phyloP scores from a whole-genome alignment of 202 grass and related monocot genomes.

The Elaeis oleifera region DNA sequence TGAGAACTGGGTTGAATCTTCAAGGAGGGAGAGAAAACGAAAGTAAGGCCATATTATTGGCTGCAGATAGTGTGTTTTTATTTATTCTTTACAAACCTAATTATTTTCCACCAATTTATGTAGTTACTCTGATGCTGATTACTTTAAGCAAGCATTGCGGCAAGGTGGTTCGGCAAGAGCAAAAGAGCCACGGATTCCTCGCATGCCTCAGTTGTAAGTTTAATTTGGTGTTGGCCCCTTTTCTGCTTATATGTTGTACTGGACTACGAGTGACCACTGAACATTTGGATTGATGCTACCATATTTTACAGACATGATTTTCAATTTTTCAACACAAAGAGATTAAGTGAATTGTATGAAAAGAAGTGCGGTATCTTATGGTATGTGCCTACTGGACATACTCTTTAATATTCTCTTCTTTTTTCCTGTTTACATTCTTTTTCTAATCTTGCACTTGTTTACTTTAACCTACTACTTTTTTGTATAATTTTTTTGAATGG shows the following conservation, averaged over 20 bases:
- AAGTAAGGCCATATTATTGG: slow-evolving; percentile 43
- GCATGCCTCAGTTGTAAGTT: slow-evolving; percentile 90
- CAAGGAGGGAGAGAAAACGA: slow-evolving; percentile 87
- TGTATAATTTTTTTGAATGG: too few relatives aligned
- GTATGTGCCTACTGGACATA: slow-evolving; percentile 23
- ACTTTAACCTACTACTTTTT: too few relatives aligned
- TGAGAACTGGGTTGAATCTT: slow-evolving; percentile 89
- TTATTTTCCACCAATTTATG: slow-evolving; percentile 10
- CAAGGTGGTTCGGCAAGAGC: slow-evolving; percentile 84
- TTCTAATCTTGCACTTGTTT: too few relatives aligned
- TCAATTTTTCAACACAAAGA: slow-evolving; percentile 95
- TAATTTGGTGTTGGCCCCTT: slow-evolving; percentile 2
- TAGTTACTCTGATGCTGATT: slow-evolving; percentile 95
- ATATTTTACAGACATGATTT: slow-evolving; percentile 77
- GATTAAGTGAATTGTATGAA: slow-evolving; percentile 89
- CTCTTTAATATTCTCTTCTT: slow-evolving; percentile 3
- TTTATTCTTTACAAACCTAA: background rate
- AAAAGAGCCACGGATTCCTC: slow-evolving; percentile 82
- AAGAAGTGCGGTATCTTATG: slow-evolving; percentile 95
- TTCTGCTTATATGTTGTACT: background rate
- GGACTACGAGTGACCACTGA: background rate
- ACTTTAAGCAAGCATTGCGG: slow-evolving; percentile 95
- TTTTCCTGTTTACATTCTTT: slow-evolving; percentile 2
- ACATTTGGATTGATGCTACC: slow-evolving; percentile 17
- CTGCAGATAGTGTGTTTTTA: slow-evolving; percentile 5